phyloP scores from a whole-genome alignment of 2,329 filamentous ascomycete species.

The Bipolaris oryzae region DNA sequence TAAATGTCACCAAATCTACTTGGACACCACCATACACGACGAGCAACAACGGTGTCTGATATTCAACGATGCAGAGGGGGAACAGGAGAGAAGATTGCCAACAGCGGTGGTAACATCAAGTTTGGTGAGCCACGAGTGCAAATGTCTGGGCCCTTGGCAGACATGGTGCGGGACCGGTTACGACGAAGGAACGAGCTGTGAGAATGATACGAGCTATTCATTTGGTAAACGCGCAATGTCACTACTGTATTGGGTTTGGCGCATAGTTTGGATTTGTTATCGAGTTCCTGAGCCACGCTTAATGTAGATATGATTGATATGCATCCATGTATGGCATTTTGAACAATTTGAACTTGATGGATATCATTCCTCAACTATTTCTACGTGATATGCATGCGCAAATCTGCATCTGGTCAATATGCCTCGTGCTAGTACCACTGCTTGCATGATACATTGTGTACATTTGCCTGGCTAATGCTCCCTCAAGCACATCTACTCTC shows the following conservation, averaged over 20 bases:
- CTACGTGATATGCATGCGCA: neutral
- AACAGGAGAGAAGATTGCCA: constrained; percentile 4
- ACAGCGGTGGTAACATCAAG: constrained; percentile 23
- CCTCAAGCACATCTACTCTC: constrained; percentile 63
- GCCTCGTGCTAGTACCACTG: neutral
- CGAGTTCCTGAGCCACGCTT: constrained; percentile 7
- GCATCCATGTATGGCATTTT: constrained; percentile 2
- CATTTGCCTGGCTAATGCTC: neutral
- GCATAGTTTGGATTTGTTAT: constrained; percentile 2
- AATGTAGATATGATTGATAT: constrained; percentile 32
- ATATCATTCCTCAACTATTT: neutral
- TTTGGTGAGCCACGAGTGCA: constrained; percentile 42
- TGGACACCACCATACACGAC: constrained; percentile 14
- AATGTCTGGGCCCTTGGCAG: constrained; percentile 45
- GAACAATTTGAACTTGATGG: neutral
- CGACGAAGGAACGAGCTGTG: constrained; percentile 41
- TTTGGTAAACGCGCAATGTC: constrained; percentile 24
- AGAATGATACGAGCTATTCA: constrained; percentile 8
- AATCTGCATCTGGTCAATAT: neutral
- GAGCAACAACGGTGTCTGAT: constrained; percentile 19
- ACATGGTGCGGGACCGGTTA: constrained; percentile 40
- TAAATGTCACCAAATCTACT: constrained; percentile 32
- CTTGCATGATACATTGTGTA: neutral
- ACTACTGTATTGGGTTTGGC: constrained; percentile 20
- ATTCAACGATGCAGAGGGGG: constrained; percentile 14